Evolutionary conservation across 1,139 yeast genomes (phyloP).

Genomic region (Taphrina pruni): DNA sequence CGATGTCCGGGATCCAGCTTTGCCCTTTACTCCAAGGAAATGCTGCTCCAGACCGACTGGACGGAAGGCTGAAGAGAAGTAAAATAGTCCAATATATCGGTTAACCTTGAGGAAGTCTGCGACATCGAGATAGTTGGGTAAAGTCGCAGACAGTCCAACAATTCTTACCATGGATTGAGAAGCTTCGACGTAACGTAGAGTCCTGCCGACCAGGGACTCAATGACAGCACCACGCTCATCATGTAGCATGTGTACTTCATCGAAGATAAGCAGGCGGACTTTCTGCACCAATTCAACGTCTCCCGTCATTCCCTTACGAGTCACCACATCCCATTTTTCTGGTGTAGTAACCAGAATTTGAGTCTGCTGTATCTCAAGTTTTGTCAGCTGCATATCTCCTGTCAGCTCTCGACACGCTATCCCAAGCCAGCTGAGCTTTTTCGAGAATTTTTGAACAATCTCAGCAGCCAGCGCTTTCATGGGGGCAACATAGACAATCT

Average conservation of each 20-base stretch:
- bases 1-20: conserved; percentile 74
- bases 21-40: conserved; percentile 84
- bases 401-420: conserved; percentile 86
- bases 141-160: conserved; percentile 94
- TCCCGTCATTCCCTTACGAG: conserved; percentile 77
- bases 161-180: conserved; percentile 93
- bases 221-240: conserved; percentile 98
- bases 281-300: conserved; percentile 85
- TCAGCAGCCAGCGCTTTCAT: conserved; percentile 96
- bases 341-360: conserved; percentile 96
- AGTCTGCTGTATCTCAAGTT: conserved; percentile 78
- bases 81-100: conserved; percentile 86
- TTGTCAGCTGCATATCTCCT: conserved; percentile 95
- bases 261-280: conserved; percentile 84
- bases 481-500: conserved; percentile 94
- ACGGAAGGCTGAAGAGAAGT: conserved; percentile 88
- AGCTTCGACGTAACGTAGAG: conserved; percentile 90
- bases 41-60: conserved; percentile 94
- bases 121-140: conserved; percentile 92
- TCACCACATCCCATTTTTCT: conserved; percentile 98
- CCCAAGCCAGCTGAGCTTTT: conserved; percentile 82
- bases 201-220: conserved; percentile 93
- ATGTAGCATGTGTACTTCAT: conserved; percentile 93
- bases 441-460: conserved; percentile 85
- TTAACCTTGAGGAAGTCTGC: conserved; percentile 95